Evolutionary conservation across 306 rosid species (phyloP).

Genomic region (Medicago lupulina): DNA sequence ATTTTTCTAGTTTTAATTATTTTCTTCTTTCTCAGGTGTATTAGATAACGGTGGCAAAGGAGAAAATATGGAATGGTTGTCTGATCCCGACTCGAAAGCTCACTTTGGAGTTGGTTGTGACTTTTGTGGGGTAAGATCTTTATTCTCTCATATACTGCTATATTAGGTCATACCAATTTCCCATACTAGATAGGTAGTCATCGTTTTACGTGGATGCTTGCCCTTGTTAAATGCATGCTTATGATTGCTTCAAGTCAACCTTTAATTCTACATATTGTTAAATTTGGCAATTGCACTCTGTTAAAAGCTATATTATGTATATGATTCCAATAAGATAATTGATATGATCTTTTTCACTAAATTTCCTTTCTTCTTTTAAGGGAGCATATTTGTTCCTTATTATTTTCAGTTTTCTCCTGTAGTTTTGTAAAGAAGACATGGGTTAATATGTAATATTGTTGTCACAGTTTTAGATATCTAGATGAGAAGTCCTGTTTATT

Average conservation of each 20-base stretch:
- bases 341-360: background rate
- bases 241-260: background rate
- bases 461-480: no score
- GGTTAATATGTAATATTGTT: no score
- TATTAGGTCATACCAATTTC: background rate
- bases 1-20: constrained; percentile 32
- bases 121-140: constrained; percentile 80
- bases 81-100: constrained; percentile 47
- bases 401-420: no score
- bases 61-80: constrained; percentile 36
- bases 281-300: background rate
- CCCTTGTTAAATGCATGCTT: background rate
- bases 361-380: background rate
- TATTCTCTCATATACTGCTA: constrained; percentile 33
- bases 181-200: background rate
- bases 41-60: constrained; percentile 33
- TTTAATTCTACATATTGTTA: background rate
- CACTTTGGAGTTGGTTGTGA: constrained; percentile 75
- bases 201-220: background rate
- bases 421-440: no score
- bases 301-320: background rate
- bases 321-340: background rate
- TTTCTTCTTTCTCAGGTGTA: constrained; percentile 60
- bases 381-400: background rate
- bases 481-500: no score